A percentile compares a stretch with the other conserved stretches of the same genome.
These are phyloP conservation scores for Penicillium sp. DNA, from an alignment of 2,329 filamentous ascomycete genomes.

Conservation along the genomic window DNA sequence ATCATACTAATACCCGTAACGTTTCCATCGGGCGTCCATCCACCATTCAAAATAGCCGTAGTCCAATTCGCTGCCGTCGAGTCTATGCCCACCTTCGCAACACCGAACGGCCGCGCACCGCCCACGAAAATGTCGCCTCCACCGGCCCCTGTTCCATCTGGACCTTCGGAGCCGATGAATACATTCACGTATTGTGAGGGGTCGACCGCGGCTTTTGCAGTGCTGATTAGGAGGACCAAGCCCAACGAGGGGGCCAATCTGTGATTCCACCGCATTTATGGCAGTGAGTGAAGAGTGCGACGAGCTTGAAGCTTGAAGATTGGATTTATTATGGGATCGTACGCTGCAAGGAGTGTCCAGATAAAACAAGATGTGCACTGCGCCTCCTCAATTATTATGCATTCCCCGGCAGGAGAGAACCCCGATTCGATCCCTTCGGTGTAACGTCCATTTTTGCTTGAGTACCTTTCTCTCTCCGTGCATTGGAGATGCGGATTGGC, in stretches of 20 bases:
- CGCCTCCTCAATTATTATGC: constrained; percentile 7
- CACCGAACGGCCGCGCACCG: constrained; percentile 46
- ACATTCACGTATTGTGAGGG: constrained; percentile 46
- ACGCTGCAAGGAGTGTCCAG: background rate
- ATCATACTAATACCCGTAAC: constrained; percentile 52
- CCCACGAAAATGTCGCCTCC: constrained; percentile 49
- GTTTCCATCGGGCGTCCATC: constrained; percentile 51
- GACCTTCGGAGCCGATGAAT: constrained; percentile 51
- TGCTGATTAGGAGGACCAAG: background rate
- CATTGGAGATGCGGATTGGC: background rate
- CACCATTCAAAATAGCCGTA: constrained; percentile 43
- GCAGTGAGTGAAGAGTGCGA: background rate
- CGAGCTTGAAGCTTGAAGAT: background rate
- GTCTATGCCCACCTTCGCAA: constrained; percentile 47
- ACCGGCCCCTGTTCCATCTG: constrained; percentile 41
- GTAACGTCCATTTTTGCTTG: background rate
- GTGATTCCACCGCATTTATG: background rate
- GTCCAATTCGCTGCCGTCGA: constrained; percentile 36
- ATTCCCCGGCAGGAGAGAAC: constrained; percentile 2
- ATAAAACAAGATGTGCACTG: background rate
- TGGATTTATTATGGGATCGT: background rate
- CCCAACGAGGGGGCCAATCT: background rate
- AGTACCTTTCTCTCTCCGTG: background rate
- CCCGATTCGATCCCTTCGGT: background rate
- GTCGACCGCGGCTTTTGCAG: constrained; percentile 17